phyloP scores from a whole-genome alignment of 73 alveolate species.

The Paramecium primaurelia region DNA sequence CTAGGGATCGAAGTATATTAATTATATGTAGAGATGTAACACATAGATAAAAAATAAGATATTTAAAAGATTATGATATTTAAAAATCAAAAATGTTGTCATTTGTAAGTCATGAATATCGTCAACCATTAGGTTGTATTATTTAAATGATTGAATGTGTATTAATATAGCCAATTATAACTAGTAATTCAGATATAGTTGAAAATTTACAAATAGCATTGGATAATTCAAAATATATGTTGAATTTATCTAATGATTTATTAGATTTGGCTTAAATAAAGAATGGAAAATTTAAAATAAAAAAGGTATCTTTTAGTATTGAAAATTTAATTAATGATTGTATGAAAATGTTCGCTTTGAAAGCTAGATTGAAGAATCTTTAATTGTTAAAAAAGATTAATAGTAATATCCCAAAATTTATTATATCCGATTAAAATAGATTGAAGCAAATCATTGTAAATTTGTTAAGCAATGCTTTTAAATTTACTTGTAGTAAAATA shows the following conservation, averaged over 20 bases:
- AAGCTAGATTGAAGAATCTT: background rate
- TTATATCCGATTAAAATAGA: constrained; percentile 60
- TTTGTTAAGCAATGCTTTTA: constrained; percentile 65
- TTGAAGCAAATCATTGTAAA: constrained; percentile 55
- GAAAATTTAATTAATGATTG: background rate
- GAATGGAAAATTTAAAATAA: constrained; percentile 29
- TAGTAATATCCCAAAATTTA: background rate
- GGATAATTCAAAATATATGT: constrained; percentile 32
- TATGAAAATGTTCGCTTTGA: constrained; percentile 44
- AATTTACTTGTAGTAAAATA: constrained; percentile 53
- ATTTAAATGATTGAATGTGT: constrained; percentile 43
- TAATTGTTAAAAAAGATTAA: background rate
- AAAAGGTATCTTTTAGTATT: background rate
- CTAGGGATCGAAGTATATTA: background rate
- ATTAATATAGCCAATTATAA: background rate
- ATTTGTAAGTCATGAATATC: constrained; percentile 48
- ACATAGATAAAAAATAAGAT: constrained; percentile 3
- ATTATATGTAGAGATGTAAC: constrained; percentile 26
- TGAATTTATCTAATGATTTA: constrained; percentile 48
- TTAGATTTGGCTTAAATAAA: constrained; percentile 56
- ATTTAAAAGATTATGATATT: background rate
- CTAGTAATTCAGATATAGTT: background rate
- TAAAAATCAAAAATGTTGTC: constrained; percentile 38
- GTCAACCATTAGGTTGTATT: constrained; percentile 36
- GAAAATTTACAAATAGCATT: constrained; percentile 11